Percentiles rank a stretch among this genome's conserved stretches.
Evolutionary conservation across 768 basidiomycete species (phyloP).

Genomic region (Suillus paluster): DNA sequence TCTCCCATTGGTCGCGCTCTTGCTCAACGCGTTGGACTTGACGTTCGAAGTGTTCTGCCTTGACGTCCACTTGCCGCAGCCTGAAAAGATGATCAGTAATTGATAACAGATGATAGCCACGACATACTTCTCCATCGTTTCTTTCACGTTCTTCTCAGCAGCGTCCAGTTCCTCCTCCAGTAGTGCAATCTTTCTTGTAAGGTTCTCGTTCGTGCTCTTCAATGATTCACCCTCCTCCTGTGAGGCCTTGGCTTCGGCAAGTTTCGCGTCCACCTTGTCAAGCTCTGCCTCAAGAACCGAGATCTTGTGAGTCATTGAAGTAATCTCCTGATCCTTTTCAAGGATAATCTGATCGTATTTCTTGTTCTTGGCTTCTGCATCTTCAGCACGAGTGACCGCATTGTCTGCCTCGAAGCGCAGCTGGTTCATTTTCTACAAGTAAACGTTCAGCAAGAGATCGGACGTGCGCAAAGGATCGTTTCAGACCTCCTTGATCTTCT

Average conservation of each 20-base stretch:
- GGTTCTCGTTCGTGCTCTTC: slow-evolving; percentile 72
- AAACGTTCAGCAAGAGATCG: slow-evolving; percentile 11
- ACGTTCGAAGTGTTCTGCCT: slow-evolving; percentile 97
- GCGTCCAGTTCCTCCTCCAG: slow-evolving; percentile 95
- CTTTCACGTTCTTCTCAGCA: slow-evolving; percentile 96
- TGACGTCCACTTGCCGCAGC: slow-evolving; percentile 95
- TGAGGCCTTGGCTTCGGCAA: slow-evolving; percentile 66
- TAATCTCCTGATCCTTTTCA: slow-evolving; percentile 84
- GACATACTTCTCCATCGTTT: slow-evolving; percentile 93
- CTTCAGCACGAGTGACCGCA: slow-evolving; percentile 83
- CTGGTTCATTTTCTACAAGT: slow-evolving; percentile 66
- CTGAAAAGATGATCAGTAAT: slow-evolving; percentile 46
- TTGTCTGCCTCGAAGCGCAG: slow-evolving; percentile 87
- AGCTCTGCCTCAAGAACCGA: slow-evolving; percentile 65
- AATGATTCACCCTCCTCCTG: slow-evolving; percentile 71
- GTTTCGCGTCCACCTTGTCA: slow-evolving; percentile 69
- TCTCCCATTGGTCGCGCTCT: slow-evolving; percentile 93
- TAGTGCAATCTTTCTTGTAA: slow-evolving; percentile 84
- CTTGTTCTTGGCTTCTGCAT: slow-evolving; percentile 85
- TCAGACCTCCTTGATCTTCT: slow-evolving; percentile 52
- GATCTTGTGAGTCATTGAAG: slow-evolving; percentile 77
- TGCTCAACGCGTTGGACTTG: slow-evolving; percentile 85
- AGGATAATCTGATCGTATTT: slow-evolving; percentile 71
- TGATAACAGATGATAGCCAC: slow-evolving; percentile 17
- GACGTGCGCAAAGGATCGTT: not conserved